A percentile compares a stretch with the other conserved stretches of the same genome.
Conservation (phyloP, 2,329 filamentous ascomycete species). For the Scytalidium sp. region DNA sequence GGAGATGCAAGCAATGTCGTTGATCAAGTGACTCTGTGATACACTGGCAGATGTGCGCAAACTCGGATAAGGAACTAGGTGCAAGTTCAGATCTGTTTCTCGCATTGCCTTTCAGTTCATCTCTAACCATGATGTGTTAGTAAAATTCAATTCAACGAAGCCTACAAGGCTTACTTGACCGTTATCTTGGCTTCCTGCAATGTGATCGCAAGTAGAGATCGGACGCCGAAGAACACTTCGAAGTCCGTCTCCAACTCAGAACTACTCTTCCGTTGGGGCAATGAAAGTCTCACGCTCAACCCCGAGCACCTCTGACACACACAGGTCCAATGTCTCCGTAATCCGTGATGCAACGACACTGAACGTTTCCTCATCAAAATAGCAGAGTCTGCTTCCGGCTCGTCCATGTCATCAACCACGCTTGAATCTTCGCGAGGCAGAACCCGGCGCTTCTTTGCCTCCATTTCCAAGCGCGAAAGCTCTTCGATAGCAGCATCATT, state of each 20-base stretch:
- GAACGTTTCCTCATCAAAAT: conserved; percentile 23
- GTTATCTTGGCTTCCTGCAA: conserved; percentile 19
- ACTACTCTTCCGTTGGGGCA: conserved; percentile 8
- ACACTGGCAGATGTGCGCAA: conserved; percentile 11
- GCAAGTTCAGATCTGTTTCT: neutral
- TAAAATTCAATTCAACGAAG: conserved; percentile 5
- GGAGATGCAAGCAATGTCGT: conserved; percentile 11
- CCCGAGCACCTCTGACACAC: conserved; percentile 13
- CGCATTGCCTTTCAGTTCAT: neutral
- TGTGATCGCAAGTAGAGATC: conserved; percentile 10
- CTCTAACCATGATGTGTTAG: conserved; percentile 6
- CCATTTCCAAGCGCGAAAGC: conserved; percentile 18
- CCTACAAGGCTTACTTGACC: conserved; percentile 13
- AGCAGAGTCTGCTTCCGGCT: conserved; percentile 18
- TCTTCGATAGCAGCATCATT: conserved; percentile 20
- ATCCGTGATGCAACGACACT: conserved; percentile 21
- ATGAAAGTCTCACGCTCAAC: conserved; percentile 13
- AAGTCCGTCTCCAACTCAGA: conserved; percentile 7
- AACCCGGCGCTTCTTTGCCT: conserved; percentile 25
- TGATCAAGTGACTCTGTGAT: conserved; percentile 12
- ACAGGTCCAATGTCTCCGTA: conserved; percentile 22
- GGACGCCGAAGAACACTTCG: conserved; percentile 16
- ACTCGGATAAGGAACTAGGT: conserved; percentile 6
- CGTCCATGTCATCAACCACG: conserved; percentile 1
- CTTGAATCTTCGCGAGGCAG: conserved; percentile 23